Evolutionary conservation across 305 asterid species (phyloP).

Genomic region (Fraxinus dipetala): DNA sequence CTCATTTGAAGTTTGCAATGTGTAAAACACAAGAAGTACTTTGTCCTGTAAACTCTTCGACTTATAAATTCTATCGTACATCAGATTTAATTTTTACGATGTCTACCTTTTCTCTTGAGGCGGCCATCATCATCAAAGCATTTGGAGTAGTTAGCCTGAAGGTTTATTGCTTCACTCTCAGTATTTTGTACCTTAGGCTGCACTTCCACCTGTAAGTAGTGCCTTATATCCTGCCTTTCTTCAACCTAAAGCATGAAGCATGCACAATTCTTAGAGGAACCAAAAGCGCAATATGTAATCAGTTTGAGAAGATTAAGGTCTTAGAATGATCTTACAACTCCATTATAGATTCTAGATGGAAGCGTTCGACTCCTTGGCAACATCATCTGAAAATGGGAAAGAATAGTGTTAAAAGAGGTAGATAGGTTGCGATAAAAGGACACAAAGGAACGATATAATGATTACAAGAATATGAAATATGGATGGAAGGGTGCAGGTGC

Average conservation of each 20-base stretch:
- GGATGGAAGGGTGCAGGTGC: background rate
- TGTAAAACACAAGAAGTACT: background rate
- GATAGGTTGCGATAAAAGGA: background rate
- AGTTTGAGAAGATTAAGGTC: background rate
- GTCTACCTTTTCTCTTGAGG: constrained; percentile 29
- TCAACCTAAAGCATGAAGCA: constrained; percentile 26
- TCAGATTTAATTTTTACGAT: background rate
- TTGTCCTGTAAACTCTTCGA: background rate
- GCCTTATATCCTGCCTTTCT: constrained; percentile 34
- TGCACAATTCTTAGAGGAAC: background rate
- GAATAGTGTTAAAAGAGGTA: background rate
- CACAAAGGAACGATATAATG: background rate
- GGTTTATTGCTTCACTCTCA: constrained; percentile 30
- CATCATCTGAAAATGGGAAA: constrained; percentile 15
- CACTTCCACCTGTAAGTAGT: constrained; percentile 34
- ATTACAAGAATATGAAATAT: background rate
- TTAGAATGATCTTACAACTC: constrained; percentile 26
- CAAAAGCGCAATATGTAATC: background rate
- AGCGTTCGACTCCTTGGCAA: constrained; percentile 40
- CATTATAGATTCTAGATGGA: constrained; percentile 35
- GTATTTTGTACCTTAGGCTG: constrained; percentile 25
- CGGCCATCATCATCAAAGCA: constrained; percentile 36
- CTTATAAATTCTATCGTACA: background rate
- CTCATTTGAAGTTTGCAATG: background rate
- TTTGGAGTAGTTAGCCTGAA: constrained; percentile 31